Evolutionary conservation across 805 yeast genomes (phyloP), one percentile per base, ranked within the genome.

Genomic region (Candida nanaspora): DNA sequence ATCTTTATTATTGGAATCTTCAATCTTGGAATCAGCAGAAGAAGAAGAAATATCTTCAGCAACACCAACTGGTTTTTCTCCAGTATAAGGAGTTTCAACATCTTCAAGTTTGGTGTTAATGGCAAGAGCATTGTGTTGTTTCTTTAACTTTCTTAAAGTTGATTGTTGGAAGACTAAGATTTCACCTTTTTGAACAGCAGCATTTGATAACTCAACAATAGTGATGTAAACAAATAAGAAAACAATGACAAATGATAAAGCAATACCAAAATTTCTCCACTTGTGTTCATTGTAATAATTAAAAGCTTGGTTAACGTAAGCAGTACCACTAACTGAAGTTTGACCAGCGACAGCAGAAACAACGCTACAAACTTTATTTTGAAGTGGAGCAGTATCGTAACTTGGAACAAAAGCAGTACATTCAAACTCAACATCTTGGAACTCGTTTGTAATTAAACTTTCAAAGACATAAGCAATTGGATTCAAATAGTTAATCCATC

Each of bases 181-280:
- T 57, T 81, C 87, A 64, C 86, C 86, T 57, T 74, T 76, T 56
- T 75, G 81, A 62, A 69, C 68, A 9, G 82, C 74, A 49, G 78
- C 76, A 52, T 69, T 70, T 49, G 75, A 74, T 44, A 49, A 65
- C 55, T 82, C 87, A 38, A 76, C 66, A 45, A 75, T 63, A 3
- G 63, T 31, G 43, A 81, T 55, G 54, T 80, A 80, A 14, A 73
- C 65, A 39, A 47, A 48, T 40, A 80, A 64, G 59, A 82, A 78
- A 56, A 77, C 69, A 30, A 78, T 42, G 19, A 60, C 59, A 55
- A 68, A 82, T 1, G 68, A 84, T 42, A 78, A 38, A 23, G 68
- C 55, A 47, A 83, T 80, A 52, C 87, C 95, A 46, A 78, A 70
- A 56, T 85, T 81, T 62, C 93, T 74, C 94, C 95, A 86, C 35